A percentile compares a stretch with the other conserved stretches of the same genome.
phyloP scores from a whole-genome alignment of 257 asterid species.

The Cynanchum wilfordii region DNA sequence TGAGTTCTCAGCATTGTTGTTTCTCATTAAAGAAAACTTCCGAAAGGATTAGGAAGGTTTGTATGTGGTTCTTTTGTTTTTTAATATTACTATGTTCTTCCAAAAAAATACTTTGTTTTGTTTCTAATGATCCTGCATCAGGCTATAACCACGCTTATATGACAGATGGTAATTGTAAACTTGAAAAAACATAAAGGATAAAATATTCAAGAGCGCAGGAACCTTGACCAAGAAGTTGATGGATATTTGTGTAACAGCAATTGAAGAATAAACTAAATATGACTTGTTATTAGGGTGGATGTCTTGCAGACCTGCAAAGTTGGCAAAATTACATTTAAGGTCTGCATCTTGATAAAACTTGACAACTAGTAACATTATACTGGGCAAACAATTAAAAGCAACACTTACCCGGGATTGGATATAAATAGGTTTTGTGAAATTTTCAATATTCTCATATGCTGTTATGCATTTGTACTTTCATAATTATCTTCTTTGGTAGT shows the following conservation, averaged over 20 bases:
- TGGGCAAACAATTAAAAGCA: not conserved
- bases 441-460: not conserved
- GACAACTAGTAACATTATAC: not conserved
- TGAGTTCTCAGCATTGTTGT: not conserved
- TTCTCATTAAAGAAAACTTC: not conserved
- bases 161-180: not conserved
- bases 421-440: not conserved
- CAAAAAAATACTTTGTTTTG: not conserved
- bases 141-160: not conserved
- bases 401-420: not conserved
- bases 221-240: not conserved
- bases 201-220: not conserved
- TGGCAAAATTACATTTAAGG: not conserved
- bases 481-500: not conserved
- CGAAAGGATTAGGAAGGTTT: not conserved
- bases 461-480: not conserved
- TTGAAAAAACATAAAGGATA: not conserved
- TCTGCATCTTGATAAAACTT: not conserved
- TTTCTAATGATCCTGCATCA: not conserved
- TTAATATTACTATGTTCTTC: not conserved
- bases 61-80: not conserved
- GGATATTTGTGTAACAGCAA: not conserved
- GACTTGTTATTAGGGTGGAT: not conserved
- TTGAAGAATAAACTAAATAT: not conserved
- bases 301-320: not conserved